Percentiles rank a stretch among this genome's conserved stretches.
Evolutionary conservation across 306 rosid genomes (phyloP).

Genomic region (Betula pendula): DNA sequence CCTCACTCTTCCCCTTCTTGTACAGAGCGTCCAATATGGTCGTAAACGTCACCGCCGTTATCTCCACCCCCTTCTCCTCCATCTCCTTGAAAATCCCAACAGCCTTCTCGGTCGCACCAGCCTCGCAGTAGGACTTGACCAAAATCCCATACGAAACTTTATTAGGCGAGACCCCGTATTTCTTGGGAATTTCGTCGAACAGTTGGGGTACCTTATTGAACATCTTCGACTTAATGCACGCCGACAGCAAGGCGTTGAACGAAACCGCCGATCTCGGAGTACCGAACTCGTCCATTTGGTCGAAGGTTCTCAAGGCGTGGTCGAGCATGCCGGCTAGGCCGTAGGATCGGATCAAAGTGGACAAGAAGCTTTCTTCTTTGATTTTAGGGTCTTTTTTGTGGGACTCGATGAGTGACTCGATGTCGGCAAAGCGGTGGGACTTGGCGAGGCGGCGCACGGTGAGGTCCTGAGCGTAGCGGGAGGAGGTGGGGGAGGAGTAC

Average conservation of each 20-base stretch:
- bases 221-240: conserved; percentile 40
- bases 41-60: conserved; percentile 52
- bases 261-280: conserved; percentile 59
- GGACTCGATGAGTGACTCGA: conserved; percentile 61
- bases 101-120: conserved; percentile 45
- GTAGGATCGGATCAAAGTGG: conserved; percentile 66
- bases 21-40: conserved; percentile 50
- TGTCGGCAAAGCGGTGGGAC: conserved; percentile 55
- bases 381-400: conserved; percentile 57
- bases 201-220: conserved; percentile 44
- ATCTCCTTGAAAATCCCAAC: conserved; percentile 34
- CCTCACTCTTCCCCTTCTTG: conserved; percentile 47
- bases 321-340: conserved; percentile 64
- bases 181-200: conserved; percentile 57
- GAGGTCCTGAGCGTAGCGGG: conserved; percentile 64
- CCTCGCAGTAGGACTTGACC: conserved; percentile 47
- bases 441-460: conserved; percentile 63
- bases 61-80: conserved; percentile 50
- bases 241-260: conserved; percentile 56
- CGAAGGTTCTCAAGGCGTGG: conserved; percentile 50
- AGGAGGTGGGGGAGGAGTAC: conserved; percentile 46
- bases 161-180: conserved; percentile 44
- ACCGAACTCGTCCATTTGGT: conserved; percentile 59
- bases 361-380: conserved; percentile 53
- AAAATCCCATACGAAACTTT: conserved; percentile 58